Base-by-base conservation (phyloP, 345 rosid species). In the Geranium rotundifolium region DNA sequence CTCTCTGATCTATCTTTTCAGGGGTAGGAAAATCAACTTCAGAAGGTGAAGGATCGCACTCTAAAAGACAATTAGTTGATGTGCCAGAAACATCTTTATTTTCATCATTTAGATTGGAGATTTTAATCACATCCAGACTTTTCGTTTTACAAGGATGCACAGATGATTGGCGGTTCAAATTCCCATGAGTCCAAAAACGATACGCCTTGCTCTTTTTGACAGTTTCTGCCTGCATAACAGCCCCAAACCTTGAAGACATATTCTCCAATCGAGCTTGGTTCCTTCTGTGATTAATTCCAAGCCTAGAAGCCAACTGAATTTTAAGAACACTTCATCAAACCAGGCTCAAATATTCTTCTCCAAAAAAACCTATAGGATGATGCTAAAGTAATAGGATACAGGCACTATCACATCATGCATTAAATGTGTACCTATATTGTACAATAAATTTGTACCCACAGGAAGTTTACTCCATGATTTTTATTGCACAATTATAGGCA, bases 261-360 rank as follows among this genome's bases (percentile, higher is more conserved):
- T 77, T 86, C 66, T 72, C 63, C 67, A 86, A 69, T 71, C 96
- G 82, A 73, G 84, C 66, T 69, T 89, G 81, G 78, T 80, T 83
- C 79, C 70, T 86, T 73, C 90, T 93, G 76, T 84, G 86, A 69
- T 84, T 87, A 78, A 93, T 73, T 29, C 95, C 92, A 77, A 88
- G 95, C 78, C 85, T 88, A 64, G 75, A 84, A 58, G 86, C 83
- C 19, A 86, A 87, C 96, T 93, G 50, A 6, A 41, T 41, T 41
- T 41, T 9, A 5, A 41, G 50, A 12, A 41, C 14, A 41, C 50
- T 4, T 41, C 50, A 41, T 13, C 50, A 41, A 41, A 41, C 50
- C 50, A 41, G 50, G 4, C 50, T 41, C 50, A 1, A 41, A 12
- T 4, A 41, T 4, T 6, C 50, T 41, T 41, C 50, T 31, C 37